Base-by-base conservation (phyloP, 768 basidiomycete genomes). In the Candolleomyces eurysporus region DNA sequence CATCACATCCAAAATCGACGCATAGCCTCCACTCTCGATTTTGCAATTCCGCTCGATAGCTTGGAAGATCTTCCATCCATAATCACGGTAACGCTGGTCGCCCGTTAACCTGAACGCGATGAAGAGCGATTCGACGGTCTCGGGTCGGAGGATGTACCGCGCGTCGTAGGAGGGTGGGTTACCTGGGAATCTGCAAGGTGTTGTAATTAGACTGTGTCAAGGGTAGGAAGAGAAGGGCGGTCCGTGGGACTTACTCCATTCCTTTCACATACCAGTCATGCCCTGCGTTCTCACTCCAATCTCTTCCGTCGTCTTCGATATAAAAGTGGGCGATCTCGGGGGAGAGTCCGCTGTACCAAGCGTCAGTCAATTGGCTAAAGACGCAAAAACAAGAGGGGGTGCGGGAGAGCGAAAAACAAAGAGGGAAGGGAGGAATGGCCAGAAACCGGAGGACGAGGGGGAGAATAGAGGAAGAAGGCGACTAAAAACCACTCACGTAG, bases 251-350 rank as follows among this genome's bases (percentile, higher is more conserved):
- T 63, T 63, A 90, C 89, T 75, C 69, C 26, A 84, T 86, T 17
- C 91, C 91, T 75, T 94, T 96, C 78, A 96, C 94, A 69, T 94
- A 96, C 95, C 95, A 97, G 68, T 96, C 94, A 16, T 75, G 57
- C 1, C 83, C 82, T 19, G 80, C 76, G 36, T 73, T 71, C 19
- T 75, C 68, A 45, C 76, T 75, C 16, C 72, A 72, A 11, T 80
- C 76, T 66, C 87, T 74, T 0, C 79, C 78, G 40, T 91, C 87
- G 46, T 78, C 84, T 1, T 82, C 78, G 7, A 85, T 84, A 48
- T 86, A 80, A 76, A 96, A 98, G 73, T 95, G 88, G 19, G 85
- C 94, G 54, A 96, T 94, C 71, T 98, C 94, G 16, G 94, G 92
- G 1, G 91, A 83, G 17, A 97, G 82, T 1, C 94, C 93, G 4